Base-by-base conservation (phyloP, 2,329 filamentous ascomycete genomes). In the Phaeoacremonium minimum region DNA sequence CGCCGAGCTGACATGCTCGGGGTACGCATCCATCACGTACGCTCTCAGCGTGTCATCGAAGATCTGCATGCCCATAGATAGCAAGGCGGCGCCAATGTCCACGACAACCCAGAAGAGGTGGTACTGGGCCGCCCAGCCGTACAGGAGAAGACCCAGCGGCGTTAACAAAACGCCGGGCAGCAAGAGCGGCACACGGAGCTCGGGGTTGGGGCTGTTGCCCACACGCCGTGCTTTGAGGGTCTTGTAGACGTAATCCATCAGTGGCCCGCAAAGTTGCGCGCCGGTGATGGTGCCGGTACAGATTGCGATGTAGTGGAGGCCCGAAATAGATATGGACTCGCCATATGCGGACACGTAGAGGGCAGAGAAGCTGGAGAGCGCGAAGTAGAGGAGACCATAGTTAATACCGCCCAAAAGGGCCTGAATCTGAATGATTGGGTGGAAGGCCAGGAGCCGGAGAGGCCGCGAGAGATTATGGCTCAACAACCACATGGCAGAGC, bases 111-210 rank as follows among this genome's bases (percentile, higher is more conserved):
- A 78, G 46, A 72, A 67, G 2, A 62, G 55, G 4, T 63, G 49
- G 30, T 64, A 60, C 30, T 75, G 58, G 0, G 70, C 72, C 1
- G 63, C 60, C 73, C 73, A 78, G 30, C 73, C 73, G 48, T 77
- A 77, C 52, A 68, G 63, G 41, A 76, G 65, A 1, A 77, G 57
- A 4, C 69, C 65, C 11, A 65, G 46, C 1, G 73, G 71, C 2
- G 76, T 60, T 34, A 74, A 61, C 15, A 73, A 43, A 0, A 62
- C 60, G 4, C 68, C 72, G 4, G 72, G 60, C 26, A 76, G 64
- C 64, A 80, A 71, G 2, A 70, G 63, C 0, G 73, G 74, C 0
- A 71, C 50, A 3, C 66, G 61, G 45, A 59, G 66, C 42, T 71
- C 67, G 1, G 66, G 65, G 22, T n/a, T 9, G n/a, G 9, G 9